Percentiles rank a stretch among this genome's conserved stretches.
These are phyloP conservation scores for Ascocoryne sarcoides DNA, from an alignment of 2,329 filamentous ascomycete genomes.

Conservation along the genomic window DNA sequence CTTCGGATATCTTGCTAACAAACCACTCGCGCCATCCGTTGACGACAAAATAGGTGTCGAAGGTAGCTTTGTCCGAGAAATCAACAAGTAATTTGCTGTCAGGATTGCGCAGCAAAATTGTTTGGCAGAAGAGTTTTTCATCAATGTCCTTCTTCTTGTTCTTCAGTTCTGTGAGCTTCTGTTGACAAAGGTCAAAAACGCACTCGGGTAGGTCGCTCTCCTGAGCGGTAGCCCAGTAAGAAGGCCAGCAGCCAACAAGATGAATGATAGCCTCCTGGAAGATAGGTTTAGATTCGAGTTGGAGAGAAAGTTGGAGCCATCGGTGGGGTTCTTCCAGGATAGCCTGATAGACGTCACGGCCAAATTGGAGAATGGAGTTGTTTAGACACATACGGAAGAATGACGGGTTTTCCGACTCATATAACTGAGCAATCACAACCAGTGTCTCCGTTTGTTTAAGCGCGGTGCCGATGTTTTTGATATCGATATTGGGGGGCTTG, in stretches of 20 bases:
- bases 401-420: neutral
- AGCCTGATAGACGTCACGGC: conserved; percentile 13
- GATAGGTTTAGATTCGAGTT: conserved; percentile 13
- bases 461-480: neutral
- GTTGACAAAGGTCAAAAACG: conserved; percentile 5
- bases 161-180: conserved; percentile 11
- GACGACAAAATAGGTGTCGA: conserved; percentile 14
- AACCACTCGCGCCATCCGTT: conserved; percentile 24
- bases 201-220: neutral
- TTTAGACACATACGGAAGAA: neutral
- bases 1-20: neutral
- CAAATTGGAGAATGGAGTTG: neutral
- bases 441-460: neutral
- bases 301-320: conserved; percentile 14
- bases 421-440: neutral
- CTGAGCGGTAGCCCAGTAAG: neutral
- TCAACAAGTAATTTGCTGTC: neutral
- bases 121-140: conserved; percentile 7
- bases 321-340: conserved; percentile 14
- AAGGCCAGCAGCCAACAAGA: conserved; percentile 11
- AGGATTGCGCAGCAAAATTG: too few relatives aligned
- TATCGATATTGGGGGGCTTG: neutral
- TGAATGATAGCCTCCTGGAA: conserved; percentile 22
- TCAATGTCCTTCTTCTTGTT: conserved; percentile 6
- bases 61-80: neutral